These are phyloP conservation scores for Saccharomycopsis oosterbeekiorum DNA, from an alignment of 805 yeast species.

Conservation along the genomic window DNA sequence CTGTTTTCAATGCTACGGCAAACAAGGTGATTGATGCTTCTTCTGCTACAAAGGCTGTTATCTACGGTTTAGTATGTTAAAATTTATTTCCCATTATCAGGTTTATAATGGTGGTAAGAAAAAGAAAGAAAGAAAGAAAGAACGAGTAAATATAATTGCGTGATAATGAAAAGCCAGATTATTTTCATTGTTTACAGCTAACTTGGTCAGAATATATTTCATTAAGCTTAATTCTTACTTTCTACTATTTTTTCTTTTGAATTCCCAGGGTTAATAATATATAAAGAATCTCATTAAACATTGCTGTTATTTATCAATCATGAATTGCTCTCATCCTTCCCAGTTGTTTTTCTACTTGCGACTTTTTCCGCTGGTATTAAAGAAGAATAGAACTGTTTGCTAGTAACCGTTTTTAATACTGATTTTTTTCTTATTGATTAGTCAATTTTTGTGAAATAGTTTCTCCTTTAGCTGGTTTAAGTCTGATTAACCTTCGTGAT, in stretches of 20 bases:
- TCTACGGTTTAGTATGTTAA: slow-evolving; percentile 52
- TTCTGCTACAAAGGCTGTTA: slow-evolving; percentile 73
- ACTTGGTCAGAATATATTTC: neutral
- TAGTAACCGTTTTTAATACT: no score
- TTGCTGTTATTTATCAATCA: neutral
- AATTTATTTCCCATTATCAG: neutral
- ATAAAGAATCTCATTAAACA: neutral
- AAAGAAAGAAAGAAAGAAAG: neutral
- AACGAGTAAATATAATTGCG: neutral
- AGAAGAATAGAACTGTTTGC: no score
- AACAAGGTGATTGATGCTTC: slow-evolving; percentile 36
- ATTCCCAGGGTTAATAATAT: neutral
- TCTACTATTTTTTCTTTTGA: neutral
- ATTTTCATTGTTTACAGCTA: no score
- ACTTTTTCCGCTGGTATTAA: neutral
- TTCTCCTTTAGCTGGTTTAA: no score
- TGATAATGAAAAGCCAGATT: no score
- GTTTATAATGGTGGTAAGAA: neutral
- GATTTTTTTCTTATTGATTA: no score
- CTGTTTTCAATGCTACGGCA: slow-evolving; percentile 25
- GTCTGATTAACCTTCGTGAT: no score
- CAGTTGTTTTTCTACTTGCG: neutral
- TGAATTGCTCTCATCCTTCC: neutral
- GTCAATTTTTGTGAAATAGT: no score
- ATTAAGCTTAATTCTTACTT: neutral